Conservation (phyloP, 257 asterid genomes). For the Agastache rugosa region DNA sequence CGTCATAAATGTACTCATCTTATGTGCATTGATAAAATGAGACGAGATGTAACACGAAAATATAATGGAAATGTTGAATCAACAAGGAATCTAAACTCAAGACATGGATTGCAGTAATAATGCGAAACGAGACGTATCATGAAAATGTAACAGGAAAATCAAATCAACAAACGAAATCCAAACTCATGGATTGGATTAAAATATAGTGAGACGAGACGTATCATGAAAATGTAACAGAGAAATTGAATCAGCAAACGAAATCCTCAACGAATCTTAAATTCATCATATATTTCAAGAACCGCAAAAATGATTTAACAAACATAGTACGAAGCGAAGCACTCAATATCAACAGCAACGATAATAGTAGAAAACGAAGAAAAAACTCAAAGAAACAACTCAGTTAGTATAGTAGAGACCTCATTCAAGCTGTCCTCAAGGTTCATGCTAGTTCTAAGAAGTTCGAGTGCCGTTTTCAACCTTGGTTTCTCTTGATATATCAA, state of each 20-base stretch:
- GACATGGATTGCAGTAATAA: background rate
- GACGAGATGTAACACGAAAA: background rate
- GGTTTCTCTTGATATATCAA: conserved; percentile 91
- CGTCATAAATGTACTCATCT: background rate
- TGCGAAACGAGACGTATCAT: background rate
- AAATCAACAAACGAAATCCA: background rate
- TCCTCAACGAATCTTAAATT: background rate
- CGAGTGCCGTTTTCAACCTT: conserved; percentile 86
- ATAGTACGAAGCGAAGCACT: background rate
- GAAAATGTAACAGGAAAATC: background rate
- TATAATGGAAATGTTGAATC: background rate
- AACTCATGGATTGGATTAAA: background rate
- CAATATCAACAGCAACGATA: background rate
- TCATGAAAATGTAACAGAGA: background rate
- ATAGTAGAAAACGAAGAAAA: background rate
- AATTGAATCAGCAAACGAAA: background rate
- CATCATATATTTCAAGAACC: background rate
- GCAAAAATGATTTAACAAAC: background rate
- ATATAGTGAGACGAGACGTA: background rate
- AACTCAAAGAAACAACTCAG: background rate
- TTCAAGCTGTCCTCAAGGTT: conserved; percentile 72
- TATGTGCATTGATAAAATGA: background rate
- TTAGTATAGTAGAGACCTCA: conserved; percentile 52
- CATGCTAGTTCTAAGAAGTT: conserved; percentile 95
- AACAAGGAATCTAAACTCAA: background rate